phyloP scores from a whole-genome alignment of 2,329 filamentous ascomycete species.

The Nothophoma quercina region DNA sequence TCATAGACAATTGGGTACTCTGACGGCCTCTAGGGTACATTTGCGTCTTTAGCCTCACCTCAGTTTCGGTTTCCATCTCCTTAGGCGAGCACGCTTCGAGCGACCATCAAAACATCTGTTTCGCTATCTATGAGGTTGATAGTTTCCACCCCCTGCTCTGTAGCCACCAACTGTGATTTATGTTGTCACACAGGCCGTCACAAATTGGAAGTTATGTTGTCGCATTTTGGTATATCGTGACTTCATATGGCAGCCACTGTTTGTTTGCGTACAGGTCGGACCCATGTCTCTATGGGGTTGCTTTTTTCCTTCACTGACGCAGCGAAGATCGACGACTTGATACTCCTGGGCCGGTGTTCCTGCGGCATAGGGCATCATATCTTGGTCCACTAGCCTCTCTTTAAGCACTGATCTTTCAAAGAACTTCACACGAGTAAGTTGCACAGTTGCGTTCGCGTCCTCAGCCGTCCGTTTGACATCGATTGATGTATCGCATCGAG shows the following conservation, averaged over 20 bases:
- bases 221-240: background rate
- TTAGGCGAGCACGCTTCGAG: no score
- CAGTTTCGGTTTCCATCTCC: no score
- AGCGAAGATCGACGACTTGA: constrained; percentile 5
- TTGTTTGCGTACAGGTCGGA: background rate
- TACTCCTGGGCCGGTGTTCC: background rate
- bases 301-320: background rate
- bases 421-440: no score
- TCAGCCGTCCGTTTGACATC: no score
- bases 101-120: background rate
- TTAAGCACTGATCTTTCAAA: no score
- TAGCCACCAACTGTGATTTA: background rate
- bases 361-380: background rate
- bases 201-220: background rate
- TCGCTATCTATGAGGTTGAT: background rate
- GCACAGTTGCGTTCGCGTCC: no score
- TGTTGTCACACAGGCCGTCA: background rate
- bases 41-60: no score
- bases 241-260: background rate
- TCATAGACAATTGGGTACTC: no score
- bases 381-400: background rate
- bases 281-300: background rate
- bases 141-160: background rate
- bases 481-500: no score
- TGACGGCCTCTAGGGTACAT: no score